Conservation (phyloP, 208 protist species). For the Naegleria gruberi region DNA sequence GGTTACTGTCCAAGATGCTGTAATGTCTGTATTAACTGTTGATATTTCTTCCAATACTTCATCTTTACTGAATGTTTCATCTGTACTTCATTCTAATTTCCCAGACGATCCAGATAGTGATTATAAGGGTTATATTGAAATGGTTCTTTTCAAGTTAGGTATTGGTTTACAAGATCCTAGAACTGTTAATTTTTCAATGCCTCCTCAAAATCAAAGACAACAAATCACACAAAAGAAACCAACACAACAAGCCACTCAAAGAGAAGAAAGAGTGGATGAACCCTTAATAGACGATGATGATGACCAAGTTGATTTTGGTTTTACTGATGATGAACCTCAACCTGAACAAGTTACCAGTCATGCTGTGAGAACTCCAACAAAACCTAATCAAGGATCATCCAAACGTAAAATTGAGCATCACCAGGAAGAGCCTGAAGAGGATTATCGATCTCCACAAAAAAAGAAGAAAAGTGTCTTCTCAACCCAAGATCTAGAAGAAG, state of each 20-base stretch:
- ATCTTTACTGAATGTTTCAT: background rate
- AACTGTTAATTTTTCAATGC: too few species aligned
- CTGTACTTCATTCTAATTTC: conserved; percentile 43
- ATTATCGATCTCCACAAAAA: background rate
- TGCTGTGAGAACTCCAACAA: too few species aligned
- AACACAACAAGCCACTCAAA: background rate
- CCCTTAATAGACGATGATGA: too few species aligned
- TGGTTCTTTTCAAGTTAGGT: background rate
- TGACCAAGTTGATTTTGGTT: too few species aligned
- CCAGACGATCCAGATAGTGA: conserved; percentile 48
- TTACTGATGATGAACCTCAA: too few species aligned
- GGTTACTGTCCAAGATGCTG: conserved; percentile 50
- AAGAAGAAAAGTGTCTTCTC: background rate
- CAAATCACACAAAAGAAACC: too few species aligned
- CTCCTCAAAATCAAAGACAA: too few species aligned
- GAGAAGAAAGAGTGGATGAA: too few species aligned
- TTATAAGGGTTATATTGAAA: background rate
- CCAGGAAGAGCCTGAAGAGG: too few species aligned
- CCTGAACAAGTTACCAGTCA: too few species aligned
- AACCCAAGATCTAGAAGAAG: background rate
- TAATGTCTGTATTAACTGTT: conserved; percentile 48
- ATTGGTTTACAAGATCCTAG: background rate
- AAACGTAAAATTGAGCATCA: too few species aligned
- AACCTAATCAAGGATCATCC: too few species aligned
- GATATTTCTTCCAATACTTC: conserved; percentile 46